Base-by-base conservation (phyloP, 2,329 filamentous ascomycete genomes). In the Leptographium galeiforme region DNA sequence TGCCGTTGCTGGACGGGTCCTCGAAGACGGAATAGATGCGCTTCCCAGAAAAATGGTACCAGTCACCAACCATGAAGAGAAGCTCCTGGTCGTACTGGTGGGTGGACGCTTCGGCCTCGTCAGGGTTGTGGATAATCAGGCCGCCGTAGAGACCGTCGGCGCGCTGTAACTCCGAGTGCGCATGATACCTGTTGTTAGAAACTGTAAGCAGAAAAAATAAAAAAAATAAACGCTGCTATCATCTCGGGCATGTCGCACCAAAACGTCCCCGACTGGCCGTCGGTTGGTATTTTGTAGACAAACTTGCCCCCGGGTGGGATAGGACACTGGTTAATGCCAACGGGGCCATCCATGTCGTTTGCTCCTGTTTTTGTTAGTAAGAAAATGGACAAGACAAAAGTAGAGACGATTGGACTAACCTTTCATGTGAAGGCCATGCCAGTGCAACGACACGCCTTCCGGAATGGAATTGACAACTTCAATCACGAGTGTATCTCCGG, bases 161-260 rank as follows among this genome's bases (percentile, higher is more conserved):
- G 54, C 87, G 87, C 62, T 87, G 84, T n/a, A 76, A 78, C 56
- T 74, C 72, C n/a, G 75, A 73, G 62, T 88, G 84, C 1, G 81
- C 84, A 63, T 88, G 84, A 58, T 89, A 59, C 53, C 53, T 54
- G 14, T 51, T 25, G 18, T 8, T 32, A 19, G 25, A 30, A 4
- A 45, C 4, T 40, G 19, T 16, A 32, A 30, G 12, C 10, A 13
- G 19, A 6, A 32, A 50, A n/a, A 2, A 6, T 16, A 6, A 7
- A 12, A 6, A 48, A 8, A 7, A 12, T 3, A 48, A 8, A 18
- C 4, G n/a, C n/a, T 50, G 25, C 16, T 25, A 10, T 10, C 8
- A 11, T 5, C n/a, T 51, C 12, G 34, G 25, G 25, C 25, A 25
- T 4, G 40, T 12, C 53, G 6, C n/a, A 89, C 73, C 73, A 75